Base-by-base conservation (phyloP, 306 rosid genomes). In the Oxytropis ochrocephala region DNA sequence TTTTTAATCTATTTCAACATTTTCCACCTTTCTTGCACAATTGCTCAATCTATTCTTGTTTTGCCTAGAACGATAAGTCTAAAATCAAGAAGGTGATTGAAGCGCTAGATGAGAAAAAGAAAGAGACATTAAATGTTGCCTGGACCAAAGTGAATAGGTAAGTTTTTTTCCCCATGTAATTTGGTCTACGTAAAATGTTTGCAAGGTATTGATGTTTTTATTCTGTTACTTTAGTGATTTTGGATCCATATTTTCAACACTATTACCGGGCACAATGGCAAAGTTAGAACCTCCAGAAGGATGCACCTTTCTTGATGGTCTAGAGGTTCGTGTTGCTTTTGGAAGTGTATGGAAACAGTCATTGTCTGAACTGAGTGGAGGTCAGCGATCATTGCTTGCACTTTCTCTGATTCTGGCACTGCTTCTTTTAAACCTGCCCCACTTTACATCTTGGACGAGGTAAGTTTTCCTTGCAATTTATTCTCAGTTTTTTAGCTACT, bases 381-480 rank as follows among this genome's bases (percentile, higher is more conserved):
- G 98, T 47, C 98, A 94, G 80, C 89, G 98, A 79, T 94, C 98
- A 50, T 85, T 94, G 72, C 96, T 94, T 51, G 98, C 98, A 64
- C 96, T 94, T 64, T 90, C 97, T 66, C 81, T 94, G 56, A 94
- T 94, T 74, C 80, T 94, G 77, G 97, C 98, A 11, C 83, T 94
- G 82, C 97, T 94, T 76, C 96, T 94, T 47, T 94, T 94, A 94
- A 94, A 72, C 98, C 98, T 36, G 98, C 98, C 78, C 98, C 97
- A 56, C 94, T 94, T 10, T 94, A 94, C 78, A 94, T 94, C 67
- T 79, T 94, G 71, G 98, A 94, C 54, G 98, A 94, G 98, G 98
- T 90, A 82, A 39, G 72, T 43, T 73, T 67, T 65, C 43, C 41
- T 5, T 35, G 54, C 42, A 48, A 10, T 3, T 54, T 58, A 56